phyloP scores from a whole-genome alignment of 495 filamentous ascomycete species.

The Trichoderma reesei region DNA sequence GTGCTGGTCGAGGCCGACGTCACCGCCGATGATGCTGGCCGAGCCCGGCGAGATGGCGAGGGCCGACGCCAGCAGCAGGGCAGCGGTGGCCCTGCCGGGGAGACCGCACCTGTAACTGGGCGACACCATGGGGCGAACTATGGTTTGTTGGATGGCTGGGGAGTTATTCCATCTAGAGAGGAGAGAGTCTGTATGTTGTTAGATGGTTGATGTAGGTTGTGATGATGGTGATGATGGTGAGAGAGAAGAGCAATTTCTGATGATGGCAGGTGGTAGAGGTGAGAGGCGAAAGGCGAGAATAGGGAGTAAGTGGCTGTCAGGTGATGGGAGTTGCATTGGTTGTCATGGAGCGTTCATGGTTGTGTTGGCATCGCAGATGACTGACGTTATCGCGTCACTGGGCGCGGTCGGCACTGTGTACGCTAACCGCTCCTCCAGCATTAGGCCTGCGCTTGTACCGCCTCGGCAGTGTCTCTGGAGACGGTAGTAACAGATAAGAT shows the following conservation, averaged over 20 bases:
- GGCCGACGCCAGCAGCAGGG: conserved; percentile 48
- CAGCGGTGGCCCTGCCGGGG: conserved; percentile 49
- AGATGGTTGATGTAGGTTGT: neutral
- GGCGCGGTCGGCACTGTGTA: neutral
- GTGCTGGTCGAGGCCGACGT: conserved; percentile 19
- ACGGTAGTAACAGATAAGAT: neutral
- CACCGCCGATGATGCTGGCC: conserved; percentile 15
- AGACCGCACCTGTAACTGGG: conserved; percentile 29
- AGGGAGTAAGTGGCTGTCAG: conserved; percentile 14
- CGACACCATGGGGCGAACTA: conserved; percentile 26
- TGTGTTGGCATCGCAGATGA: neutral
- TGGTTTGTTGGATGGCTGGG: conserved; percentile 14
- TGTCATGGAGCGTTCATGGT: conserved; percentile 7
- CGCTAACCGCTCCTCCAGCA: neutral
- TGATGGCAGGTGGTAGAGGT: neutral
- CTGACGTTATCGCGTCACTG: neutral
- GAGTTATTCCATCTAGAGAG: conserved; percentile 21
- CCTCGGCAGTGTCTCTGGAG: neutral
- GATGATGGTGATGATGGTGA: neutral
- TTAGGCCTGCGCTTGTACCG: neutral
- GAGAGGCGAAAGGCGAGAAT: conserved; percentile 12
- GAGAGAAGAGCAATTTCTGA: neutral
- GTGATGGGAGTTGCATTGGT: conserved; percentile 1
- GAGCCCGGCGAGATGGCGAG: conserved; percentile 43
- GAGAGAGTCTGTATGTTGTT: conserved; percentile 11